phyloP scores from a whole-genome alignment of 805 yeast genomes.

The Ogataea zsoltii region DNA sequence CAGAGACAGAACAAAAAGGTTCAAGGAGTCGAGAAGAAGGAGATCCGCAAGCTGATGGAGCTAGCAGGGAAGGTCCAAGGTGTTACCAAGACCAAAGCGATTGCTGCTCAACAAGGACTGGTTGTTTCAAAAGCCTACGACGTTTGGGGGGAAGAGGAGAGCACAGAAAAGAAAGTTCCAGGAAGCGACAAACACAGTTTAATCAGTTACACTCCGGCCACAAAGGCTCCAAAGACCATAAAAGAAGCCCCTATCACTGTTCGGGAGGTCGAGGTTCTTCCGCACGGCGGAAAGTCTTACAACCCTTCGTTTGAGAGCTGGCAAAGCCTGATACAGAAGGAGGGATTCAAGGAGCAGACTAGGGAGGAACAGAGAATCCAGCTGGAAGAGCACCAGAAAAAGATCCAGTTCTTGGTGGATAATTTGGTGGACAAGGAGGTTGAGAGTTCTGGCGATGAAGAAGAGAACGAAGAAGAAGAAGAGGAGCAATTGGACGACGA shows the following conservation, averaged over 20 bases:
- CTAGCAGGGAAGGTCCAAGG: slow-evolving; percentile 73
- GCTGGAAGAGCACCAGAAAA: slow-evolving; percentile 61
- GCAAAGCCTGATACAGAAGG: slow-evolving; percentile 69
- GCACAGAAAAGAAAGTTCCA: slow-evolving; percentile 40
- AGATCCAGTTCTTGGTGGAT: slow-evolving; percentile 64
- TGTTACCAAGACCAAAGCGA: slow-evolving; percentile 49
- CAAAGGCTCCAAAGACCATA: slow-evolving; percentile 55
- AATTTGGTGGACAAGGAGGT: slow-evolving; percentile 62
- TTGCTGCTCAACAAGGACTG: slow-evolving; percentile 65
- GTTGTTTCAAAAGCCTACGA: slow-evolving; percentile 54
- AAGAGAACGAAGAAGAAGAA: slow-evolving; percentile 39
- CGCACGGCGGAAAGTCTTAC: slow-evolving; percentile 89
- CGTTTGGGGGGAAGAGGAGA: slow-evolving; percentile 57
- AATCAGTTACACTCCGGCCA: slow-evolving; percentile 51
- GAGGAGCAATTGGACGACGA: slow-evolving; percentile 35
- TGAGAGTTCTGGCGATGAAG: slow-evolving; percentile 42
- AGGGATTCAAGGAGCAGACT: slow-evolving; percentile 63
- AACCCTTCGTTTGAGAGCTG: slow-evolving; percentile 87
- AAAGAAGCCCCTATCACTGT: slow-evolving; percentile 53
- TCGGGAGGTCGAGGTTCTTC: slow-evolving; percentile 49
- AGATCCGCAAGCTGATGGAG: slow-evolving; percentile 65
- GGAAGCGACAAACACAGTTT: slow-evolving; percentile 24
- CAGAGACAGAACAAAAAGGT: slow-evolving; percentile 42
- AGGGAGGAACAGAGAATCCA: slow-evolving; percentile 64
- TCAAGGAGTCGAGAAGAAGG: slow-evolving; percentile 66